phyloP scores from a whole-genome alignment of 495 filamentous ascomycete species.

The Rhizodiscina lignyota region DNA sequence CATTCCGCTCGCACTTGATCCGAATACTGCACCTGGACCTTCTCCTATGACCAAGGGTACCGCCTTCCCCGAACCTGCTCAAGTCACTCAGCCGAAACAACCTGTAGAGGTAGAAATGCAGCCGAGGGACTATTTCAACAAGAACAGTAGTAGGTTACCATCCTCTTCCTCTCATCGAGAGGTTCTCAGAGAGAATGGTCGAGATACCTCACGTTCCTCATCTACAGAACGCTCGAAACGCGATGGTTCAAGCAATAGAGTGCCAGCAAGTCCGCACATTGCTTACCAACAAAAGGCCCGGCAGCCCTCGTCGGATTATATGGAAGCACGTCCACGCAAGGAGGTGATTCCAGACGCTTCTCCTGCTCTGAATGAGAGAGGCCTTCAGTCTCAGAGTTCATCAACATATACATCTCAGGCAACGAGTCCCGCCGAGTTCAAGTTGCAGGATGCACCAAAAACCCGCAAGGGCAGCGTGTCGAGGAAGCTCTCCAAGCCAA shows the following conservation, averaged over 20 bases:
- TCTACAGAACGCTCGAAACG: conserved; percentile 27
- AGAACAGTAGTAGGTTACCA: no score
- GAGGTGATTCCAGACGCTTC: no score
- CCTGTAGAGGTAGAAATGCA: background rate
- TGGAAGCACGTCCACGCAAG: no score
- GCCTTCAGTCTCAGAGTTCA: no score
- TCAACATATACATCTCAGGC: no score
- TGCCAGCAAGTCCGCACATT: conserved; percentile 62
- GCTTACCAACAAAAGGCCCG: conserved; percentile 78
- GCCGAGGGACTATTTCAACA: conserved; percentile 19
- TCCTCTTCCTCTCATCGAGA: conserved; percentile 14
- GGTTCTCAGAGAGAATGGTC: conserved; percentile 17
- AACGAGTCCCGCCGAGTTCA: no score
- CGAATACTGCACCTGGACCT: conserved; percentile 48
- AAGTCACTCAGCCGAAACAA: no score
- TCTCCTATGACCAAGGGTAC: conserved; percentile 25
- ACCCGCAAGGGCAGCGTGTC: conserved; percentile 40
- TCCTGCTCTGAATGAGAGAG: no score
- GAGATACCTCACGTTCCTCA: conserved; percentile 35
- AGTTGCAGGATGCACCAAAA: conserved; percentile 59
- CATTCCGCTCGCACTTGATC: conserved; percentile 82
- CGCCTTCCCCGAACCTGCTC: no score
- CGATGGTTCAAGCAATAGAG: conserved; percentile 18
- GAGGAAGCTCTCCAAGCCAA: conserved; percentile 51
- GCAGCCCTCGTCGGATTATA: conserved; percentile 27